phyloP scores from a whole-genome alignment of 2,329 filamentous ascomycete genomes.

The Penicillium psychrosexuale region DNA sequence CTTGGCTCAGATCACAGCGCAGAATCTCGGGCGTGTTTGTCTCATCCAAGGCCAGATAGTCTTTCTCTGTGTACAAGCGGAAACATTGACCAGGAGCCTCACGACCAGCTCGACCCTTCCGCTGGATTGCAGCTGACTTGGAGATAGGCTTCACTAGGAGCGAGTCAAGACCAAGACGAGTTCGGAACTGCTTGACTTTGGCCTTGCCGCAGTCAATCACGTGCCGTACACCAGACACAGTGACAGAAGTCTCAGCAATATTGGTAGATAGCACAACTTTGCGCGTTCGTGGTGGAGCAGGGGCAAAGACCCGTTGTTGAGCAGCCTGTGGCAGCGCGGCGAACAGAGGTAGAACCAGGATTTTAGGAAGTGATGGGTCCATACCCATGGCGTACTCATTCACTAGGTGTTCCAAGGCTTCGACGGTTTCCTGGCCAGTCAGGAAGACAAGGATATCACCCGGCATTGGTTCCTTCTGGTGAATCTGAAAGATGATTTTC shows the following conservation, averaged over 20 bases:
- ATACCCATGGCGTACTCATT: slow-evolving; percentile 74
- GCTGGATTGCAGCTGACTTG: slow-evolving; percentile 86
- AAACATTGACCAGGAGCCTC: slow-evolving; percentile 89
- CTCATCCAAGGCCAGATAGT: slow-evolving; percentile 67
- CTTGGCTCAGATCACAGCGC: slow-evolving; percentile 80
- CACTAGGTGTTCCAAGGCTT: slow-evolving; percentile 72
- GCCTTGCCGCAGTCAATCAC: slow-evolving; percentile 92
- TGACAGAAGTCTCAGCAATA: slow-evolving; percentile 98
- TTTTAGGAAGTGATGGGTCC: slow-evolving; percentile 66
- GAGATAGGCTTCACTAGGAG: slow-evolving; percentile 88
- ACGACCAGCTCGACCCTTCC: slow-evolving; percentile 86
- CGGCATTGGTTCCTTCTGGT: slow-evolving; percentile 82
- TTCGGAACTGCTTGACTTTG: slow-evolving; percentile 88
- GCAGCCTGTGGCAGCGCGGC: slow-evolving; percentile 83
- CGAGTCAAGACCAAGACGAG: slow-evolving; percentile 81
- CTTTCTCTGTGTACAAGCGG: slow-evolving; percentile 77
- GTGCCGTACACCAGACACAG: slow-evolving; percentile 85
- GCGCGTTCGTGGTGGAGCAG: slow-evolving; percentile 68
- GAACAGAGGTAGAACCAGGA: slow-evolving; percentile 75
- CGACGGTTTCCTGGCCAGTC: slow-evolving; percentile 89
- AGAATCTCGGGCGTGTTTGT: slow-evolving; percentile 85
- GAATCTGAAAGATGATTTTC: slow-evolving; percentile 79
- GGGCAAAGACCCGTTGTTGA: slow-evolving; percentile 81
- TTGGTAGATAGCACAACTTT: slow-evolving; percentile 94
- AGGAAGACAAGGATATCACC: slow-evolving; percentile 92